Evolutionary conservation across 805 yeast genomes (phyloP).

Genomic region (Candida koratica): DNA sequence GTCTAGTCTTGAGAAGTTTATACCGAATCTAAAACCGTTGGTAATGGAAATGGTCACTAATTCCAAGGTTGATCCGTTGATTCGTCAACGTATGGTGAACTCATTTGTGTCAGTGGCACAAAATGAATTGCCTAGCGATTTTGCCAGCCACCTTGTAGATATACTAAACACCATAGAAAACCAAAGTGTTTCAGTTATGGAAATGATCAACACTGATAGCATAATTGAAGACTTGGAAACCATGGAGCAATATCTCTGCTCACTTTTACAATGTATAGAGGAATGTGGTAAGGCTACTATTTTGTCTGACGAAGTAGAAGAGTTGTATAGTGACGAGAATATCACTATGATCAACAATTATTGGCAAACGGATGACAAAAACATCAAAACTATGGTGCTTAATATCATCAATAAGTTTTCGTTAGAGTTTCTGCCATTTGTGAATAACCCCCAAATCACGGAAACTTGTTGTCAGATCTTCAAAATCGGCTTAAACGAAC

Average conservation of each 20-base stretch:
- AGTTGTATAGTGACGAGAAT: constrained; percentile 33
- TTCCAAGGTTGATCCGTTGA: constrained; percentile 36
- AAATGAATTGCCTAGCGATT: constrained; percentile 35
- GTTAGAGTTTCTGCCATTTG: constrained; percentile 31
- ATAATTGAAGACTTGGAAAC: constrained; percentile 16
- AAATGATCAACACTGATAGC: constrained; percentile 14
- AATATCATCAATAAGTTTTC: constrained; percentile 41
- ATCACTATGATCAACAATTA: constrained; percentile 25
- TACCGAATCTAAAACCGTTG: constrained; percentile 48
- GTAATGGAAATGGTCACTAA: constrained; percentile 46
- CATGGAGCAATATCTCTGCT: constrained; percentile 44
- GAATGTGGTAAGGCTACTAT: constrained; percentile 70
- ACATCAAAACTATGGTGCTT: constrained; percentile 41
- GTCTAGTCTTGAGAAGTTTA: constrained; percentile 32
- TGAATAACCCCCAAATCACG: constrained; percentile 46
- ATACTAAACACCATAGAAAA: constrained; percentile 20
- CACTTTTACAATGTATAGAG: constrained; percentile 59
- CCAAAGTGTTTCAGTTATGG: constrained; percentile 6
- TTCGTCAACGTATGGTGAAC: constrained; percentile 57
- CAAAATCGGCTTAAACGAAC: constrained; percentile 61
- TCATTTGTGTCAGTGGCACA: constrained; percentile 63
- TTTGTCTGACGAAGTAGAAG: constrained; percentile 50
- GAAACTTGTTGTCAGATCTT: constrained; percentile 64
- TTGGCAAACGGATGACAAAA: constrained; percentile 49
- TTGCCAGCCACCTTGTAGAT: constrained; percentile 21